Evolutionary conservation across 2,329 filamentous ascomycete genomes (phyloP).

Genomic region (Colletotrichum sp.): DNA sequence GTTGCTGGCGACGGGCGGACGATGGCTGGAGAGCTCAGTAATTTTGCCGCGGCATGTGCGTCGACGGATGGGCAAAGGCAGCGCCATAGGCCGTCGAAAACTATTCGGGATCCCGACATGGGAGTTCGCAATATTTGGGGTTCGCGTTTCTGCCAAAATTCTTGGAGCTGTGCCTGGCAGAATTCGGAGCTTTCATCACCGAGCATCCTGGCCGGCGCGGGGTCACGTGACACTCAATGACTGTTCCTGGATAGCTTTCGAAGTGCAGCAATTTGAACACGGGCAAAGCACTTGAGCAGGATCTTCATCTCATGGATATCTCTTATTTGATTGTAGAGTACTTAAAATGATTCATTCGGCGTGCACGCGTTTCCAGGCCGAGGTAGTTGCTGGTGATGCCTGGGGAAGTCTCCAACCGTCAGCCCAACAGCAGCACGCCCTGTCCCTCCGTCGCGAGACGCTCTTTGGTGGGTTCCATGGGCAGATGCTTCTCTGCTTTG

Average conservation of each 20-base stretch:
- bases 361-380: neutral
- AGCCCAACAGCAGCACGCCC: neutral
- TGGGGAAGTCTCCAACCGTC: neutral
- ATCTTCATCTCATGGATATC: neutral
- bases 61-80: conserved; percentile 66
- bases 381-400: neutral
- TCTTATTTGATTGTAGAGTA: neutral
- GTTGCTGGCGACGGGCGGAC: conserved; percentile 12
- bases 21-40: conserved; percentile 27
- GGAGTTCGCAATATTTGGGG: neutral
- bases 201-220: neutral
- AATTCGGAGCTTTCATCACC: neutral
- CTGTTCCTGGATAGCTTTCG: neutral
- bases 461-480: neutral
- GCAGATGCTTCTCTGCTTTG: neutral
- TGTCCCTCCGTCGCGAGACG: neutral
- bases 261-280: neutral
- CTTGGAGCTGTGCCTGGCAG: neutral
- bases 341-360: conserved; percentile 1
- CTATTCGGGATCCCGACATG: conserved; percentile 43
- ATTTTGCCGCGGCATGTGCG: conserved; percentile 36
- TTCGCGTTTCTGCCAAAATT: neutral
- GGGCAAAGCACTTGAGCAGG: neutral
- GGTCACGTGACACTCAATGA: neutral
- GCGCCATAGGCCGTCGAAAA: conserved; percentile 66